Base-by-base conservation (phyloP, 768 basidiomycete genomes). In the Inosperma sp. region DNA sequence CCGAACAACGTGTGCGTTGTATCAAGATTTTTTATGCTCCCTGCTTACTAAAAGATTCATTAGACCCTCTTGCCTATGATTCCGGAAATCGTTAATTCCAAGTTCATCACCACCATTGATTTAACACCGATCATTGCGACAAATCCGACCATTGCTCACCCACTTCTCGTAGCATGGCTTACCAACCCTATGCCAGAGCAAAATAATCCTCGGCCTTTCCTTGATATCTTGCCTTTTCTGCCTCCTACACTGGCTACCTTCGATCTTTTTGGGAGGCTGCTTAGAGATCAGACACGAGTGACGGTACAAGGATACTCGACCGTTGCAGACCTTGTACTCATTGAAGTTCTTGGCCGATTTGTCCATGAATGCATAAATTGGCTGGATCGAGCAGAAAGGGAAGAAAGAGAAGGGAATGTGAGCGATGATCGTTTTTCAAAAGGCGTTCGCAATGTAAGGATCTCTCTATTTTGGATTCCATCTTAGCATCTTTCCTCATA, bases 381-480 rank as follows among this genome's bases (percentile, higher is more conserved):
- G 73, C 70, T 91, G 13, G 87, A 89, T 49, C 70, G 65, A 19
- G 84, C 84, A 2, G 86, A 90, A 61, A 69, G 69, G 42, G 83
- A 88, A 47, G 84, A 87, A 62, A 72, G 74, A 26, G 81, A 86
- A 39, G 86, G 86, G 4, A 63, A 77, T 26, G 73, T 82, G 51
- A 85, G 80, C 50, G 87, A 89, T 54, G 86, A 89, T 62, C 78
- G 83, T 19, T 83, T 83, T 58, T 76, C 82, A 5, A 83, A 82
- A 60, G 85, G 84, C 10, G 79, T 86, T 25, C 79, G 81, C 63
- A 83, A 86, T 59, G 88, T 89, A 57, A 34, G 82, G n/a, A n/a
- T n/a, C 68, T 22, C 14, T 57, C 30, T 31, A 14, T 48, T 52
- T 46, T 31, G 44, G 7, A n/a, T 34, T 53, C 30, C 40, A 17